Evolutionary conservation across 2,329 filamentous ascomycete genomes (phyloP).

Genomic region (Exophiala viscosa): DNA sequence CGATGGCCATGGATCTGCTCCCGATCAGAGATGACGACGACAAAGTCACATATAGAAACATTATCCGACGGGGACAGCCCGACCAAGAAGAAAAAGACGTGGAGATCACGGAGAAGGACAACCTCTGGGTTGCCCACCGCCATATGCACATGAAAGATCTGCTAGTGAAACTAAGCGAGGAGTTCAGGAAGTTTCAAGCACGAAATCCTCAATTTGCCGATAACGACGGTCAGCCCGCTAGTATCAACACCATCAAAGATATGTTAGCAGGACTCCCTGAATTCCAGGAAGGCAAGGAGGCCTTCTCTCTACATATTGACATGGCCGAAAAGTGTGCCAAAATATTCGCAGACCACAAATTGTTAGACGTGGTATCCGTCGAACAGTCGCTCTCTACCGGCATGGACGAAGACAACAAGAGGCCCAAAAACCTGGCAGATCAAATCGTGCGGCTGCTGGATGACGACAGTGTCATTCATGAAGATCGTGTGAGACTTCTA

Average conservation of each 20-base stretch:
- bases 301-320: slow-evolving; percentile 87
- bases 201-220: slow-evolving; percentile 92
- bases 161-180: slow-evolving; percentile 84
- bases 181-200: slow-evolving; percentile 87
- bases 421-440: slow-evolving; percentile 83
- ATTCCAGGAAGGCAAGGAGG: slow-evolving; percentile 92
- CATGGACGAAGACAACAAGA: slow-evolving; percentile 85
- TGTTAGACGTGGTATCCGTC: slow-evolving; percentile 79
- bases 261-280: slow-evolving; percentile 94
- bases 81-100: slow-evolving; percentile 81
- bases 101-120: slow-evolving; percentile 85
- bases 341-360: slow-evolving; percentile 77
- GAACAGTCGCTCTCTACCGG: slow-evolving; percentile 92
- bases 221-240: slow-evolving; percentile 64
- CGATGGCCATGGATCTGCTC: slow-evolving; percentile 92
- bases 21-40: slow-evolving; percentile 79
- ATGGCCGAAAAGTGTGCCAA: slow-evolving; percentile 99
- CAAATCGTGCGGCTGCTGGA: slow-evolving; percentile 84
- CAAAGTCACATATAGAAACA: slow-evolving; percentile 79
- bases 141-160: slow-evolving; percentile 98
- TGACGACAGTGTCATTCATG: slow-evolving; percentile 66
- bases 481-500: slow-evolving; percentile 79
- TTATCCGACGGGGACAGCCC: slow-evolving; percentile 67
- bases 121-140: slow-evolving; percentile 90
- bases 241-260: slow-evolving; percentile 86